Conservation (phyloP, 176 grass and related monocot species). For the Chrysopogon serrulatus region DNA sequence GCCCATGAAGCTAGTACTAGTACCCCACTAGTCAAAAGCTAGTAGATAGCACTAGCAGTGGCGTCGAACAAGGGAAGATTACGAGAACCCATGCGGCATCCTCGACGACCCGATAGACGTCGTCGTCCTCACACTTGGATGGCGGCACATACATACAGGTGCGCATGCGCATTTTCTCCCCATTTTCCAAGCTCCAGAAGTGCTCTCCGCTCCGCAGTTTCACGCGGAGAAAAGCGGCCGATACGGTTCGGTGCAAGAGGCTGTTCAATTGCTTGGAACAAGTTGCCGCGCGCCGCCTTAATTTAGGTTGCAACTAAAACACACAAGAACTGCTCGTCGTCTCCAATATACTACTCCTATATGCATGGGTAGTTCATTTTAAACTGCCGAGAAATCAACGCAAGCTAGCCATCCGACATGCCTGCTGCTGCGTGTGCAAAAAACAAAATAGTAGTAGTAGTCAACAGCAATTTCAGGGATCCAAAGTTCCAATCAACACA, state of each 20-base stretch:
- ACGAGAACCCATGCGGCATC: conserved; percentile 2
- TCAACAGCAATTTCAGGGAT: background rate
- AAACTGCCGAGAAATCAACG: background rate
- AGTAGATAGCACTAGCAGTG: background rate
- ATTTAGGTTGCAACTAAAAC: background rate
- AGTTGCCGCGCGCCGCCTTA: background rate
- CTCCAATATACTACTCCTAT: too few species aligned
- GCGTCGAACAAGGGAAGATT: background rate
- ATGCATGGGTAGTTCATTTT: background rate
- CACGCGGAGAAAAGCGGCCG: background rate
- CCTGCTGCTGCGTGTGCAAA: background rate
- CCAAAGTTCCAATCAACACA: background rate
- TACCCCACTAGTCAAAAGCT: conserved; percentile 29
- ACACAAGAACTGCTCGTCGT: background rate
- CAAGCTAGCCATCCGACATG: background rate
- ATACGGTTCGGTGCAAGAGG: background rate
- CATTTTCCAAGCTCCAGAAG: conserved; percentile 24
- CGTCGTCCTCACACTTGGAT: background rate
- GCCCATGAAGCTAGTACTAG: background rate
- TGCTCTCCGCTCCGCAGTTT: conserved; percentile 4
- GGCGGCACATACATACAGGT: too few species aligned
- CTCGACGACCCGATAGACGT: background rate
- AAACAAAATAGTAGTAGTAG: background rate
- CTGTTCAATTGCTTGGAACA: background rate
- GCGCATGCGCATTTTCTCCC: conserved; percentile 1